These are phyloP conservation scores for Oxytropis ochrocephala DNA, from an alignment of 306 rosid species.

Conservation along the genomic window DNA sequence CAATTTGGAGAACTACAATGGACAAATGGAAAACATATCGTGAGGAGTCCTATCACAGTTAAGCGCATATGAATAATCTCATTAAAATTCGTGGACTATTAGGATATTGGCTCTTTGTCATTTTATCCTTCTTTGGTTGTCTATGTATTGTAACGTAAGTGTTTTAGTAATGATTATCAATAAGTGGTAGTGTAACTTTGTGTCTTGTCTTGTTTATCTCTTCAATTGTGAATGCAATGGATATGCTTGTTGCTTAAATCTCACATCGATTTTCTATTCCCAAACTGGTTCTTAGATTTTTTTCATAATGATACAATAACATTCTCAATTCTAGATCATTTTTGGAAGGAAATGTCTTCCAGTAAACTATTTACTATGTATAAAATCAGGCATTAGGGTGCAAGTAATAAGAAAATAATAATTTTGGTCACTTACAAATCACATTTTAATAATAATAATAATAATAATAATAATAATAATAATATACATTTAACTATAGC, in stretches of 20 bases:
- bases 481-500: no score
- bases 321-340: not conserved
- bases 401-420: no score
- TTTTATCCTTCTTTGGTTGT: not conserved
- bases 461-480: no score
- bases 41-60: constrained; percentile 9
- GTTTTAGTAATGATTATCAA: not conserved
- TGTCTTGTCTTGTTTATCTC: not conserved
- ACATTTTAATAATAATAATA: no score
- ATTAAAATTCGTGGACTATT: no score
- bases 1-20: constrained; percentile 10
- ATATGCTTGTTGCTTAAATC: not conserved
- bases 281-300: not conserved
- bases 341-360: no score
- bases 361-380: no score
- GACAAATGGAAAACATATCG: constrained; percentile 16
- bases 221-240: not conserved
- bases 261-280: not conserved
- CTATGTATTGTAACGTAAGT: not conserved
- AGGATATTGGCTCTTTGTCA: not conserved
- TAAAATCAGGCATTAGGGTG: no score
- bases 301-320: not conserved
- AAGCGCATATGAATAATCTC: not conserved
- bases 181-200: not conserved
- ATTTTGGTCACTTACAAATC: no score